A percentile compares a stretch with the other conserved stretches of the same genome.
Evolutionary conservation across 257 asterid species (phyloP).

Genomic region (Solanum clarkiae): DNA sequence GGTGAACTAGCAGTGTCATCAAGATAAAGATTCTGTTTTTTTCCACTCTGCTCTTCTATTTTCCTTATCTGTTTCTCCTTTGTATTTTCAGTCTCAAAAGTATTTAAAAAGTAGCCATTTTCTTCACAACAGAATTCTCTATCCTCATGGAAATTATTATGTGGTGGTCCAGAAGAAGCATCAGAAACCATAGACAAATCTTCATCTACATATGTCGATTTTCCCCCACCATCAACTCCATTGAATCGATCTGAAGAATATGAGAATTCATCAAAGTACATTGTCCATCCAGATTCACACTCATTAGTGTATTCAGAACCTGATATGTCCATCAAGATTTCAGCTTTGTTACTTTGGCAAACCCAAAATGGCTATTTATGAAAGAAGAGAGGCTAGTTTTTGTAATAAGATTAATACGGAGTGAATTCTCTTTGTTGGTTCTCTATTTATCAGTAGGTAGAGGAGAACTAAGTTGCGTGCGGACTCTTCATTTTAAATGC

Average conservation of each 20-base stretch:
- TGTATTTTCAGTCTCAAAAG: constrained; percentile 3
- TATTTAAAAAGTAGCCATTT: neutral
- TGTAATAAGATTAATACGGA: neutral
- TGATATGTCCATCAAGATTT: constrained; percentile 39
- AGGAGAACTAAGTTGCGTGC: neutral
- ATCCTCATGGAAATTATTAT: constrained; percentile 10
- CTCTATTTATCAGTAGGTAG: constrained; percentile 20
- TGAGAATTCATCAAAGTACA: constrained; percentile 60
- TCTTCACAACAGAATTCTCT: constrained; percentile 2
- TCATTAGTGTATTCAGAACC: constrained; percentile 62
- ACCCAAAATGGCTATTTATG: neutral
- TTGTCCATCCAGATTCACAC: constrained; percentile 94
- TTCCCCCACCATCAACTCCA: neutral
- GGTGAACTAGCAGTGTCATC: constrained; percentile 96
- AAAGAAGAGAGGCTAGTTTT: neutral
- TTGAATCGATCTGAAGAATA: constrained; percentile 20
- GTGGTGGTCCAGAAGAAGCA: constrained; percentile 92
- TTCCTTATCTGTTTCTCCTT: constrained; percentile 15
- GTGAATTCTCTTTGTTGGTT: neutral
- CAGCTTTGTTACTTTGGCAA: neutral
- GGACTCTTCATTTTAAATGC: too few species aligned
- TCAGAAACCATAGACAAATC: constrained; percentile 84
- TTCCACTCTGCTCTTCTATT: constrained; percentile 10
- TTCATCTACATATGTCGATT: constrained; percentile 9
- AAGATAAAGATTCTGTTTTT: constrained; percentile 29